Percentiles rank a stretch among this genome's conserved stretches.
Evolutionary conservation across 2,329 filamentous ascomycete species (phyloP).

Genomic region (Fusarium nematophilum): DNA sequence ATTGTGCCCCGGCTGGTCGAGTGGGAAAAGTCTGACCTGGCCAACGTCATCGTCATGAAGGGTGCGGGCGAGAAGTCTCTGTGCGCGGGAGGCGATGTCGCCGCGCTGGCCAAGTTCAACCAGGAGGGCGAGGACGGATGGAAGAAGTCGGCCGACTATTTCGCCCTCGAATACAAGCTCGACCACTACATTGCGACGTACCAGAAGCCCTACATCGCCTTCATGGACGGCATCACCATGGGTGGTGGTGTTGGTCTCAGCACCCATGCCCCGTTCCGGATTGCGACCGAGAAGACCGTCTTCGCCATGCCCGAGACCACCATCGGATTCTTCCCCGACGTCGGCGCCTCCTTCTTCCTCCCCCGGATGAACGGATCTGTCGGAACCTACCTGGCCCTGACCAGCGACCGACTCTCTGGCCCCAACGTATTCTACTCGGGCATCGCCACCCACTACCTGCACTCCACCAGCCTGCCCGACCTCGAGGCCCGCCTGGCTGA

Average conservation of each 20-base stretch:
- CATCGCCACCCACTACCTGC: conserved; percentile 94
- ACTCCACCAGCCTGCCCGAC: conserved; percentile 85
- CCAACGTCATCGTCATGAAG: conserved; percentile 92
- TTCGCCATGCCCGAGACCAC: conserved; percentile 99
- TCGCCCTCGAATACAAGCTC: conserved; percentile 93
- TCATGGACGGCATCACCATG: conserved; percentile 99
- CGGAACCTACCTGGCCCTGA: conserved; percentile 93
- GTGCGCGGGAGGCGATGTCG: conserved; percentile 94
- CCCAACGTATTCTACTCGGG: conserved; percentile 91
- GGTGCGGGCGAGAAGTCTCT: conserved; percentile 87
- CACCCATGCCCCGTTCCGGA: conserved; percentile 94
- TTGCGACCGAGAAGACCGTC: conserved; percentile 93
- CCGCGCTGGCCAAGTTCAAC: conserved; percentile 80
- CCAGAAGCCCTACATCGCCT: conserved; percentile 89
- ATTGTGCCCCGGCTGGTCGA: conserved; percentile 90
- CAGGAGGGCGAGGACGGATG: conserved; percentile 75
- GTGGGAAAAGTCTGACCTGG: conserved; percentile 95
- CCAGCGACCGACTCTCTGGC: conserved; percentile 84
- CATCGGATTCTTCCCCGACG: conserved; percentile 98
- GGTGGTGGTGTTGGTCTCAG: conserved; percentile 95
- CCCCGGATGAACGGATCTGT: conserved; percentile 87
- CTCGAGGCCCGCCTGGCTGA: conserved; percentile 90
- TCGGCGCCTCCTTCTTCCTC: conserved; percentile 95
- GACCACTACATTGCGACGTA: conserved; percentile 97
- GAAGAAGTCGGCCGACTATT: conserved; percentile 83